Conservation (phyloP, 2,329 filamentous ascomycete species). For the Calcarisporium arbuscula region DNA sequence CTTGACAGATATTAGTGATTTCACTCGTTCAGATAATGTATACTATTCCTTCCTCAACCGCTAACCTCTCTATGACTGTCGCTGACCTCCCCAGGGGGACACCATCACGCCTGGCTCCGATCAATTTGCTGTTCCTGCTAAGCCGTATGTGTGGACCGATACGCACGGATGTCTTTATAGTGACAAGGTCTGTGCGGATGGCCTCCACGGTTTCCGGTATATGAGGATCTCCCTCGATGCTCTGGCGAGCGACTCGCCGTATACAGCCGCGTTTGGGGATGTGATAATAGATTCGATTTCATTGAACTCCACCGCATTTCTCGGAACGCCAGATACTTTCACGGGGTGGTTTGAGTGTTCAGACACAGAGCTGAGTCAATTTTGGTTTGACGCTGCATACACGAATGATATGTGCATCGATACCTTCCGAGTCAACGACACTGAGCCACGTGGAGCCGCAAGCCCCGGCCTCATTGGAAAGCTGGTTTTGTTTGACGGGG, state of each 20-base stretch:
- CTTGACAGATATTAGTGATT: conserved; percentile 38
- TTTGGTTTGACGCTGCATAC: conserved; percentile 48
- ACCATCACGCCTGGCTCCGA: conserved; percentile 40
- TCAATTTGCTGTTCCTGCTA: conserved; percentile 38
- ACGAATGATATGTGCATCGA: conserved; percentile 44
- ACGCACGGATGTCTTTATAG: conserved; percentile 35
- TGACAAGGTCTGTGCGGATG: conserved; percentile 42
- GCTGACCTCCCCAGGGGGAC: conserved; percentile 8
- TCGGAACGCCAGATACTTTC: conserved; percentile 42
- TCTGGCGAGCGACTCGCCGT: conserved; percentile 34
- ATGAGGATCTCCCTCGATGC: conserved; percentile 41
- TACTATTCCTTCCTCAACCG: conserved; percentile 12
- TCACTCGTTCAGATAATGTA: conserved; percentile 38
- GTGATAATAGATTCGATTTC: conserved; percentile 36
- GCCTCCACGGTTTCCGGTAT: conserved; percentile 48
- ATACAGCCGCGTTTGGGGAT: conserved; percentile 34
- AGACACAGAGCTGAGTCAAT: conserved; percentile 40
- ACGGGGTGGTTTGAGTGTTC: conserved; percentile 47
- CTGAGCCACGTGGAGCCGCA: conserved; percentile 38
- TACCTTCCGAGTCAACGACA: conserved; percentile 38
- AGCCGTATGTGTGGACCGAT: conserved; percentile 38
- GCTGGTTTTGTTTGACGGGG: conserved; percentile 41
- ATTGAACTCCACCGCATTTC: conserved; percentile 37
- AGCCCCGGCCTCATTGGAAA: conserved; percentile 38
- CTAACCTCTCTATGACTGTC: not conserved